These are phyloP conservation scores for Candida golubevii DNA, from an alignment of 805 yeast genomes.

Conservation along the genomic window DNA sequence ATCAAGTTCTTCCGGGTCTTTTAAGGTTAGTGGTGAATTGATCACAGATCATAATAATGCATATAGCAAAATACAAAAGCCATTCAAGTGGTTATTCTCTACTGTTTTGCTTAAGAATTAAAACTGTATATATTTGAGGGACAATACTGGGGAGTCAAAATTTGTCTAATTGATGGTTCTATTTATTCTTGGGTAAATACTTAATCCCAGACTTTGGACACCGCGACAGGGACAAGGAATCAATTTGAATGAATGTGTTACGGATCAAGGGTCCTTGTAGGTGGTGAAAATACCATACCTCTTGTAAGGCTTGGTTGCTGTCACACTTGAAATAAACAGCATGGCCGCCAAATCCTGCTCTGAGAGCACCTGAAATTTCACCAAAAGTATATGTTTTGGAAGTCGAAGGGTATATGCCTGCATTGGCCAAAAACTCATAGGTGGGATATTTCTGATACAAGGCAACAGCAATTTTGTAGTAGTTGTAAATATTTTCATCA, in stretches of 20 bases:
- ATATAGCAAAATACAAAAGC: not conserved
- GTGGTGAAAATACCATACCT: constrained; percentile 26
- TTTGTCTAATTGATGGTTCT: too few relatives aligned
- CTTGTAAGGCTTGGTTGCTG: constrained; percentile 18
- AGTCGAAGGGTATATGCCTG: constrained; percentile 36
- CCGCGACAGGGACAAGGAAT: constrained; percentile 48
- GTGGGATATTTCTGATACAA: constrained; percentile 34
- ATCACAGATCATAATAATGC: too few relatives aligned
- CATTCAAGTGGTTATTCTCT: too few relatives aligned
- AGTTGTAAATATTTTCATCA: constrained; percentile 27
- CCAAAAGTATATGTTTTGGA: constrained; percentile 28
- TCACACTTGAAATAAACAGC: constrained; percentile 35
- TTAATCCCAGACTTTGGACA: constrained; percentile 71
- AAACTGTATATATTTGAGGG: too few relatives aligned
- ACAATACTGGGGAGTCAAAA: too few relatives aligned
- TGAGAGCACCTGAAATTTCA: constrained; percentile 31
- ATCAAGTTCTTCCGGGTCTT: too few relatives aligned
- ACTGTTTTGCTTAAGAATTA: too few relatives aligned
- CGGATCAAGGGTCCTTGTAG: constrained; percentile 20
- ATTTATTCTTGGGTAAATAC: constrained; percentile 61
- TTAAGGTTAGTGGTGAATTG: not conserved
- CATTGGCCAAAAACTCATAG: constrained; percentile 29
- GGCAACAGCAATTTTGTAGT: constrained; percentile 27
- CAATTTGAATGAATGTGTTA: constrained; percentile 49
- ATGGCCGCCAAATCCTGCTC: constrained; percentile 27